Evolutionary conservation across 2,329 filamentous ascomycete genomes (phyloP).

Genomic region (Hypoxylon sp.): DNA sequence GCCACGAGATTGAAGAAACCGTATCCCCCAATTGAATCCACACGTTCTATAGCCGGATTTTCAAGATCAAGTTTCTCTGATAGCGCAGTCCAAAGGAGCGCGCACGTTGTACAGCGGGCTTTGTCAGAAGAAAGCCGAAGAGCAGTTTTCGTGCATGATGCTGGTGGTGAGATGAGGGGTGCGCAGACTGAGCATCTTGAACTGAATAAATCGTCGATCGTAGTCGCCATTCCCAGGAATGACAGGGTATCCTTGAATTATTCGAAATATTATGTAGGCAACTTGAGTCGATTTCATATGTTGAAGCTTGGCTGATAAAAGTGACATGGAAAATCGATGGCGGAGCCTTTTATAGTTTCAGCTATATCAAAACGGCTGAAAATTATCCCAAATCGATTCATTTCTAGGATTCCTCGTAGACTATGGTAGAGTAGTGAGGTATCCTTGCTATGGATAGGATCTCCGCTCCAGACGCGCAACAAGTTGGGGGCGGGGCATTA

Average conservation of each 20-base stretch:
- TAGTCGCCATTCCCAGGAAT: not conserved
- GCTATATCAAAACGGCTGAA: too few relatives aligned
- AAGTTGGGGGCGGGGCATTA: constrained; percentile 9
- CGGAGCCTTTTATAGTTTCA: not conserved
- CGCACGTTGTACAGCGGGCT: constrained; percentile 10
- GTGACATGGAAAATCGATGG: not conserved
- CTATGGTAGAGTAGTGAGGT: too few relatives aligned
- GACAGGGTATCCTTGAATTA: not conserved
- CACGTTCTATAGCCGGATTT: constrained; percentile 4
- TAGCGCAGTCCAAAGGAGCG: constrained; percentile 11
- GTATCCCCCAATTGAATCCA: constrained; percentile 23
- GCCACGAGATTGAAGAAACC: constrained; percentile 17
- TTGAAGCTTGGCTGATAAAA: not conserved
- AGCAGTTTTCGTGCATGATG: not conserved
- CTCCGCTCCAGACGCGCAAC: not conserved
- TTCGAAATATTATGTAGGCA: not conserved
- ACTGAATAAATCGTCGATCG: not conserved
- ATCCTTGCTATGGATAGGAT: not conserved
- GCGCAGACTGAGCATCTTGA: constrained; percentile 5
- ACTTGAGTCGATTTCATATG: not conserved
- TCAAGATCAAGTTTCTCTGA: constrained; percentile 19
- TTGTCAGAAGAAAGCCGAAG: constrained; percentile 11
- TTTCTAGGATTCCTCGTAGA: not conserved
- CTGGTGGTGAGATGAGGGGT: constrained; percentile 3
- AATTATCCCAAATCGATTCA: not conserved